These are phyloP conservation scores for Linnemannia exigua DNA, from an alignment of 192 early-diverging fungal species.

Conservation along the genomic window DNA sequence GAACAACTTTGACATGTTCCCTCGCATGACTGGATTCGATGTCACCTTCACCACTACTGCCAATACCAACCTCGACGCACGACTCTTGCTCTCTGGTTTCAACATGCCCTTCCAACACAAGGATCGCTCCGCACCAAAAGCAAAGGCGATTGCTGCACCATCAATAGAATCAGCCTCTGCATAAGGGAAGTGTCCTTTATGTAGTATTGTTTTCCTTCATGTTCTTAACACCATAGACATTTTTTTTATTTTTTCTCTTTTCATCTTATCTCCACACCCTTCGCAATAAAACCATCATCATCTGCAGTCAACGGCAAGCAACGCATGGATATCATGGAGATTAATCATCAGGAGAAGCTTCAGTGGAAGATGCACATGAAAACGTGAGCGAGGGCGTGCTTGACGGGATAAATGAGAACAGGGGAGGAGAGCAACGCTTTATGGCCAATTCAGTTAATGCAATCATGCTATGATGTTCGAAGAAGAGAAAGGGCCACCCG, in stretches of 20 bases:
- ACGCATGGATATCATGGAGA: neutral
- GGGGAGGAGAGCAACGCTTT: neutral
- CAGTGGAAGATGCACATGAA: neutral
- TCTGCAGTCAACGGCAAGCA: neutral
- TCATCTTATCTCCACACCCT: neutral
- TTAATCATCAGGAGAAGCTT: neutral
- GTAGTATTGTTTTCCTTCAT: neutral
- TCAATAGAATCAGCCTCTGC: slow-evolving; percentile 29
- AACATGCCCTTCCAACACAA: slow-evolving; percentile 85
- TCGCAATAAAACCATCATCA: slow-evolving; percentile 1
- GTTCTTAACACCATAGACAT: slow-evolving; percentile 3
- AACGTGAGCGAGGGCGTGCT: neutral
- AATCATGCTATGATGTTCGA: no score
- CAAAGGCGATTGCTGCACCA: slow-evolving; percentile 23
- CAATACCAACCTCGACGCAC: slow-evolving; percentile 79
- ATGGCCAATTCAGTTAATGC: no score
- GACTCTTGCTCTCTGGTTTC: slow-evolving; percentile 90
- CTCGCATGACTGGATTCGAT: slow-evolving; percentile 89
- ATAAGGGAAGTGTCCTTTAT: neutral
- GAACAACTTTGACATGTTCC: slow-evolving; percentile 94
- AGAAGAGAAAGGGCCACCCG: no score
- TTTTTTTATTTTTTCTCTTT: neutral
- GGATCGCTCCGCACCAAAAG: slow-evolving; percentile 35
- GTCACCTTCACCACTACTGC: slow-evolving; percentile 90
- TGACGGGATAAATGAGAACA: neutral